Evolutionary conservation across 1,139 yeast species (phyloP).

Genomic region (Candida frijolesensis): DNA sequence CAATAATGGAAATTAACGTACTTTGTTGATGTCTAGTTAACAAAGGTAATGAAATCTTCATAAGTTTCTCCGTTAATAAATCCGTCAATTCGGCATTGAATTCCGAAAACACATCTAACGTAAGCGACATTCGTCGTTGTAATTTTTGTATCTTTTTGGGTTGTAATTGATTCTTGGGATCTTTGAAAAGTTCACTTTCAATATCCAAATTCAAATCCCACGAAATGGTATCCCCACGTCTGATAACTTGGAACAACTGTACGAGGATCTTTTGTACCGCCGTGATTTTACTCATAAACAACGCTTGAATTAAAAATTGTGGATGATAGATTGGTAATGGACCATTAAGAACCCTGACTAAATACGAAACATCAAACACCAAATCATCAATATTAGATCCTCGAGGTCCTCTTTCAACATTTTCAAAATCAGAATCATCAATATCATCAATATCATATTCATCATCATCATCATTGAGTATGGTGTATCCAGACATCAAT

Average conservation of each 20-base stretch:
- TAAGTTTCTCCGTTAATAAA: constrained; percentile 59
- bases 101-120: constrained; percentile 34
- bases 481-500: constrained; percentile 52
- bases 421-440: not conserved
- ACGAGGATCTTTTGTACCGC: constrained; percentile 62
- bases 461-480: constrained; percentile 30
- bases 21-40: constrained; percentile 90
- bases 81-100: constrained; percentile 51
- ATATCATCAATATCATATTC: constrained; percentile 3
- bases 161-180: constrained; percentile 6
- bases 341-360: constrained; percentile 80
- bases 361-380: constrained; percentile 43
- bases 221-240: constrained; percentile 36
- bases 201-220: constrained; percentile 42
- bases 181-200: constrained; percentile 19
- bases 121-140: constrained; percentile 22
- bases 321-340: constrained; percentile 93
- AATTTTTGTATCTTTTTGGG: constrained; percentile 22
- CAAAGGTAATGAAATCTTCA: constrained; percentile 70
- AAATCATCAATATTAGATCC: constrained; percentile 20
- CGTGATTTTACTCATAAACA: constrained; percentile 62
- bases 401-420: not conserved
- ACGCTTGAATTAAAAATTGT: constrained; percentile 76
- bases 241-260: constrained; percentile 50
- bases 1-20: constrained; percentile 71